phyloP scores from a whole-genome alignment of 116 monocot genomes.

The Trichopus zeylanicus region DNA sequence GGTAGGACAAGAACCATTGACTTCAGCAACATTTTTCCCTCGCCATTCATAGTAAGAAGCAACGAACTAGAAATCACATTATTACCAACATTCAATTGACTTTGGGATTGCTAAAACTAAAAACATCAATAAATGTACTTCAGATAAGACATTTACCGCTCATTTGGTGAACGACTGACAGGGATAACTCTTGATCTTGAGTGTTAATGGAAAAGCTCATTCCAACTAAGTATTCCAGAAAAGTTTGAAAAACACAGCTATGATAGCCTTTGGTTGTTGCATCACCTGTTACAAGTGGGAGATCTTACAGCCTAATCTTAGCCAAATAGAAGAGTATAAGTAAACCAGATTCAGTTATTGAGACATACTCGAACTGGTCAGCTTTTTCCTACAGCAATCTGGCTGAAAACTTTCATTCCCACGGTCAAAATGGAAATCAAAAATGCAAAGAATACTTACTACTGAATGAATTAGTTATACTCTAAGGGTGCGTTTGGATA shows the following conservation, averaged over 20 bases:
- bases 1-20: no score
- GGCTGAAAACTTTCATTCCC: slow-evolving; percentile 22
- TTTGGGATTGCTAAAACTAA: neutral
- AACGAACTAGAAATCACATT: neutral
- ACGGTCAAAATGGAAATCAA: slow-evolving; percentile 6
- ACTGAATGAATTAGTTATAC: neutral
- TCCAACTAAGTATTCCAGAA: slow-evolving; percentile 52
- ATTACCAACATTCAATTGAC: neutral
- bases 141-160: slow-evolving; percentile 41
- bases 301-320: neutral
- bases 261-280: slow-evolving; percentile 10
- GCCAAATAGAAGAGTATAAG: neutral
- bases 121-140: neutral
- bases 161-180: slow-evolving; percentile 53
- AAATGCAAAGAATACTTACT: slow-evolving; percentile 1
- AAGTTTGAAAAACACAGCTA: slow-evolving; percentile 34
- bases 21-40: no score
- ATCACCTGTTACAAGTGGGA: slow-evolving; percentile 17
- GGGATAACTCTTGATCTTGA: slow-evolving; percentile 26
- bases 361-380: slow-evolving; percentile 14
- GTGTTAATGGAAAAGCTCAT: slow-evolving; percentile 48
- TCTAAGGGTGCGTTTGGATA: no score
- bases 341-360: neutral
- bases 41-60: neutral
- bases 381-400: slow-evolving; percentile 28